phyloP scores from a whole-genome alignment of 176 grass and related monocot species.

The Triticum urartu region DNA sequence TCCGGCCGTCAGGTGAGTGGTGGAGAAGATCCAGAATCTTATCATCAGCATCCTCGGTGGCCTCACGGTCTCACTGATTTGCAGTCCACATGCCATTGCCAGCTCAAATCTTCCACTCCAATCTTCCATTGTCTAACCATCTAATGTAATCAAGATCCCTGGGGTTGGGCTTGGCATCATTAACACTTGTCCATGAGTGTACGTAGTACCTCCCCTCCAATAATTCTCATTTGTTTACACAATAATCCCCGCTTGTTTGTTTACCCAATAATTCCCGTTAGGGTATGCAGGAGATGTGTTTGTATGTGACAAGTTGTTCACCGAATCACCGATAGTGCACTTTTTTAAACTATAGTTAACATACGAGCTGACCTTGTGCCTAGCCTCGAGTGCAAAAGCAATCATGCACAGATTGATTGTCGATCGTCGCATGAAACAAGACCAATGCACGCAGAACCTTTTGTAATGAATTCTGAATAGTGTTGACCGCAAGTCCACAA shows the following conservation, averaged over 20 bases:
- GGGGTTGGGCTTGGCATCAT: background rate
- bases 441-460: too few relatives aligned
- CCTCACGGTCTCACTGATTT: background rate
- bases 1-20: background rate
- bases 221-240: background rate
- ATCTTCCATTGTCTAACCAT: background rate
- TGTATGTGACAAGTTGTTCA: too few relatives aligned
- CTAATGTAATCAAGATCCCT: too few relatives aligned
- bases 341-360: background rate
- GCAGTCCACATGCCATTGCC: background rate
- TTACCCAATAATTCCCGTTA: background rate
- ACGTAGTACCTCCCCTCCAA: background rate
- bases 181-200: background rate
- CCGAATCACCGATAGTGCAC: background rate
- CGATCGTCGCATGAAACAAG: too few relatives aligned
- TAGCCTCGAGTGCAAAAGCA: background rate
- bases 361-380: too few relatives aligned
- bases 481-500: too few relatives aligned
- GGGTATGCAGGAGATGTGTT: too few relatives aligned
- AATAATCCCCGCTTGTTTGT: background rate
- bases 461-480: too few relatives aligned
- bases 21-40: background rate
- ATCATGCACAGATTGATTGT: background rate
- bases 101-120: background rate
- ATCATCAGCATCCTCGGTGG: background rate